Percentiles rank a stretch among this genome's conserved stretches.
Evolutionary conservation across 352 stramenopile species (phyloP).

Genomic region (Thalassiosira mediterranea): DNA sequence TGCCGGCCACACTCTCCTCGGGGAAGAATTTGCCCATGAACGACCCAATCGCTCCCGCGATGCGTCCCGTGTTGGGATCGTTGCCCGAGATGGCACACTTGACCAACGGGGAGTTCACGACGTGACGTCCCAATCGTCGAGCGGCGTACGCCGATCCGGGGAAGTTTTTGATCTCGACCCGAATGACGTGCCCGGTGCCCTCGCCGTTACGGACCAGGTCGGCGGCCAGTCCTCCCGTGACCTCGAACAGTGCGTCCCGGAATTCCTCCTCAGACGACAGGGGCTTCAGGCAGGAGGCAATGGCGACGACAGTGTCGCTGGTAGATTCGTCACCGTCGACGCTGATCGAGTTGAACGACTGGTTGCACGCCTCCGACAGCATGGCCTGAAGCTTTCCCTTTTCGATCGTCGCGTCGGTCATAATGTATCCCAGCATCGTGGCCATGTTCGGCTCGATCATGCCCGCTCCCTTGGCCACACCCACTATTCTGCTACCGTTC

Average conservation of each 20-base stretch:
- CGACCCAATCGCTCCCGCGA: constrained; percentile 95
- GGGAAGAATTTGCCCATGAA: constrained; percentile 95
- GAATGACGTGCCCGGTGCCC: constrained; percentile 97
- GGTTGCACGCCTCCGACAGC: constrained; percentile 89
- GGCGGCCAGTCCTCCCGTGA: constrained; percentile 92
- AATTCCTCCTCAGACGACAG: constrained; percentile 88
- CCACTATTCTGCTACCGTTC: constrained; percentile 89
- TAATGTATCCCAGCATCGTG: constrained; percentile 90
- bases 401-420: constrained; percentile 86
- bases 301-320: constrained; percentile 94
- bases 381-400: constrained; percentile 84
- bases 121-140: constrained; percentile 73
- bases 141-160: constrained; percentile 84
- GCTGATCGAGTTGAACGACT: constrained; percentile 86
- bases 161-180: constrained; percentile 88
- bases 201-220: constrained; percentile 99
- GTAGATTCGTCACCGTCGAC: constrained; percentile 98
- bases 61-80: constrained; percentile 96
- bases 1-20: constrained; percentile 77
- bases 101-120: constrained; percentile 91
- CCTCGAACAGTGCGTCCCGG: constrained; percentile 88
- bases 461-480: constrained; percentile 97
- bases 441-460: constrained; percentile 99
- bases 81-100: constrained; percentile 98
- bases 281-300: constrained; percentile 93